phyloP scores from a whole-genome alignment of 805 yeast species.

The Starmerella asiatica region DNA sequence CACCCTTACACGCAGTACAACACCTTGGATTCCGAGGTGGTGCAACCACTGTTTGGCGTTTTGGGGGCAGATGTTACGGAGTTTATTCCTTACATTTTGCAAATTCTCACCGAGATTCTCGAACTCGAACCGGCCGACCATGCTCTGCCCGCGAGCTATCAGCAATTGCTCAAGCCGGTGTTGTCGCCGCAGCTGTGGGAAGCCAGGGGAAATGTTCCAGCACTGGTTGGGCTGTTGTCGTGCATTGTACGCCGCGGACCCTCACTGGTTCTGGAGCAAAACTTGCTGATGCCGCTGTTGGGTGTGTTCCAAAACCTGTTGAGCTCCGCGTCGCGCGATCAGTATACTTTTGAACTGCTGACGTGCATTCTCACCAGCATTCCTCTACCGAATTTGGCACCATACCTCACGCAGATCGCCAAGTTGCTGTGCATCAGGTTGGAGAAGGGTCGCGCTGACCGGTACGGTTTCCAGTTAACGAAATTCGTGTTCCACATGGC shows the following conservation, averaged over 20 bases:
- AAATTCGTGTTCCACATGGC: slow-evolving; percentile 46
- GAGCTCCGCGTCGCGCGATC: slow-evolving; percentile 70
- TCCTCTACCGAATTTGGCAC: slow-evolving; percentile 37
- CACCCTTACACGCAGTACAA: slow-evolving; percentile 24
- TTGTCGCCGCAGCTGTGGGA: slow-evolving; percentile 93
- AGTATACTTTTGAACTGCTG: slow-evolving; percentile 70
- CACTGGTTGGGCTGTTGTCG: slow-evolving; percentile 65
- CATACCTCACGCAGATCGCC: slow-evolving; percentile 58
- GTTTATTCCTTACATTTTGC: slow-evolving; percentile 85
- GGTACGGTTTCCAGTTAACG: slow-evolving; percentile 57
- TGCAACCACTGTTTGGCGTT: slow-evolving; percentile 55
- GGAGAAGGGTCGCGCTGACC: slow-evolving; percentile 69
- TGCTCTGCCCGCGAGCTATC: slow-evolving; percentile 51
- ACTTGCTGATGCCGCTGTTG: slow-evolving; percentile 54
- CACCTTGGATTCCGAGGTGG: slow-evolving; percentile 36
- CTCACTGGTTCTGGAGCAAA: slow-evolving; percentile 31
- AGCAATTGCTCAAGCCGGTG: slow-evolving; percentile 61
- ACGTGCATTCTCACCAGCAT: slow-evolving; percentile 51
- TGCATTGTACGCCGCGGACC: slow-evolving; percentile 43
- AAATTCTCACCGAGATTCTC: slow-evolving; percentile 66
- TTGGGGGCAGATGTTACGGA: slow-evolving; percentile 81
- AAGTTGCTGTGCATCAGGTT: slow-evolving; percentile 65
- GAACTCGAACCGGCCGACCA: slow-evolving; percentile 33
- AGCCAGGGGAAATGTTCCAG: slow-evolving; percentile 82
- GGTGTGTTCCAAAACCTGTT: slow-evolving; percentile 95